Evolutionary conservation across 345 rosid genomes (phyloP).

Genomic region (Moringa oleifera): DNA sequence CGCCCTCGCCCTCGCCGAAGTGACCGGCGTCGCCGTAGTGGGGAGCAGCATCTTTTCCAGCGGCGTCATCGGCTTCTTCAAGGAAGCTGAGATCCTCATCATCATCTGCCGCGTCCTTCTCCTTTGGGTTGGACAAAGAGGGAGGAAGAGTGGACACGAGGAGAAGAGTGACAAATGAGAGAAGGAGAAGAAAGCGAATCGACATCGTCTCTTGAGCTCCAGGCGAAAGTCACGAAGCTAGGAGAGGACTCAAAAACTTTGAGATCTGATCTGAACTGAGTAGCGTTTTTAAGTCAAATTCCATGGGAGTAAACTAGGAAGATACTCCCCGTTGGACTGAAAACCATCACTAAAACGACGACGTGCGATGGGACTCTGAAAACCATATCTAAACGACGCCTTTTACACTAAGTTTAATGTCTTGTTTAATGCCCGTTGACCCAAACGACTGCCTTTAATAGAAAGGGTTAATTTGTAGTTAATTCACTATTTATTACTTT

Average conservation of each 20-base stretch:
- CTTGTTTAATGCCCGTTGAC: too few species aligned
- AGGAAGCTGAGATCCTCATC: slow-evolving; percentile 86
- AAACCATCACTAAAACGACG: too few species aligned
- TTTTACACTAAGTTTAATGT: too few species aligned
- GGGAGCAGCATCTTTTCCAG: slow-evolving; percentile 13
- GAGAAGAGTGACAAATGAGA: slow-evolving; percentile 46
- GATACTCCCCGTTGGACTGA: too few species aligned
- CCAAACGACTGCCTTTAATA: too few species aligned
- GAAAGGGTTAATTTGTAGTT: too few species aligned
- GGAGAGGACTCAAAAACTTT: too few species aligned
- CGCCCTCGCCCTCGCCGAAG: slow-evolving; percentile 27
- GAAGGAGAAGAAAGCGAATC: slow-evolving; percentile 34
- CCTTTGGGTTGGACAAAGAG: slow-evolving; percentile 32
- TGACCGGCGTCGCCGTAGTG: slow-evolving; percentile 15
- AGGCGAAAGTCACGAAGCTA: background rate
- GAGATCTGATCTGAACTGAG: background rate
- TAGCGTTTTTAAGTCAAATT: too few species aligned
- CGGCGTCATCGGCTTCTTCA: slow-evolving; percentile 37
- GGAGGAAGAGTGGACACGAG: slow-evolving; percentile 42
- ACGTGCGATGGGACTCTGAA: too few species aligned
- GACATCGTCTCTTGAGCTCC: slow-evolving; percentile 19
- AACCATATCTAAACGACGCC: too few species aligned
- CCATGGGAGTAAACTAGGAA: too few species aligned
- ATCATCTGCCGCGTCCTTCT: slow-evolving; percentile 11
- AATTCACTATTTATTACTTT: too few species aligned